Conservation (phyloP, 495 filamentous ascomycete genomes). For the Trichoderma virens region DNA sequence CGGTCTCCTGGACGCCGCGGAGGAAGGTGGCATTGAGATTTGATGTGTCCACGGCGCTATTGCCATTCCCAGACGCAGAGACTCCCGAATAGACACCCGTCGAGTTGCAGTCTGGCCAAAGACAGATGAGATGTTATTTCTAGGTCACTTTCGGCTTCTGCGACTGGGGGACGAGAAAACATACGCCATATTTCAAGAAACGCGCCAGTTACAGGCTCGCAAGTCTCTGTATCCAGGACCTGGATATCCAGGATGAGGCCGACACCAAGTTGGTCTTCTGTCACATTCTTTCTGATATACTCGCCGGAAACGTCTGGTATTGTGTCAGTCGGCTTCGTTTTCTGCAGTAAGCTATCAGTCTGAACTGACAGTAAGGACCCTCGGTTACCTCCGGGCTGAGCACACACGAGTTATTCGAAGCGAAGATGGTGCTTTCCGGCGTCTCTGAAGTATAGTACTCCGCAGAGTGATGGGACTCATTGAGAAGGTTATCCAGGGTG, state of each 20-base stretch:
- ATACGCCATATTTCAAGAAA: conserved; percentile 54
- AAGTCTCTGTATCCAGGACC: conserved; percentile 26
- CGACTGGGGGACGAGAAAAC: neutral
- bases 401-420: too few relatives aligned
- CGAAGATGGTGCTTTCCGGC: too few relatives aligned
- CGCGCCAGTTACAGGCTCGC: conserved; percentile 47
- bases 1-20: conserved; percentile 44
- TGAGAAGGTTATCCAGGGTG: too few relatives aligned
- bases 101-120: neutral
- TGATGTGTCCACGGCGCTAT: neutral
- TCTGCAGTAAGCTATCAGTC: too few relatives aligned
- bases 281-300: neutral
- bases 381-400: too few relatives aligned
- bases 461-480: too few relatives aligned
- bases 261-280: neutral
- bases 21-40: conserved; percentile 39
- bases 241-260: neutral
- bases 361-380: too few relatives aligned
- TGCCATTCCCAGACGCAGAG: too few relatives aligned
- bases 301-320: too few relatives aligned
- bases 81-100: neutral
- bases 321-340: too few relatives aligned
- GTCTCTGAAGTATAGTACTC: too few relatives aligned
- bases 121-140: too few relatives aligned
- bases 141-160: neutral